A percentile compares a stretch with the other conserved stretches of the same genome.
Evolutionary conservation across 345 rosid genomes (phyloP).

Genomic region (Citrus mangshanensis): DNA sequence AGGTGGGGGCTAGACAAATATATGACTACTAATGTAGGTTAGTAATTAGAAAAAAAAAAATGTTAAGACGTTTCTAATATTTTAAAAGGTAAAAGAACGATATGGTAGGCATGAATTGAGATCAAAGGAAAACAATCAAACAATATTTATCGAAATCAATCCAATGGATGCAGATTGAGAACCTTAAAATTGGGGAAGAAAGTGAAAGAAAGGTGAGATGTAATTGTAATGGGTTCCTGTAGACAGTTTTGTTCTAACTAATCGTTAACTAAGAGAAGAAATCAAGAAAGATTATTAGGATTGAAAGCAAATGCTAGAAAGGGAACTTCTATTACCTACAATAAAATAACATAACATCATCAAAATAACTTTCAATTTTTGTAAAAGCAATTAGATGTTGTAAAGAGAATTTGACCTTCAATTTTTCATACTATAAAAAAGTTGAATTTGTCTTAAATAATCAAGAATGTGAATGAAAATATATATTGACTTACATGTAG

Average conservation of each 20-base stretch:
- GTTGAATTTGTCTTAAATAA: too few species aligned
- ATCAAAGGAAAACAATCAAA: not conserved
- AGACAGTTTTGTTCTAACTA: not conserved
- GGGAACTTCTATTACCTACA: not conserved
- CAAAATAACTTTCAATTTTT: not conserved
- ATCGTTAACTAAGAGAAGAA: not conserved
- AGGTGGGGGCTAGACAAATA: too few species aligned
- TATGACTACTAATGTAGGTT: not conserved
- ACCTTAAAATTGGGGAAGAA: slow-evolving; percentile 2
- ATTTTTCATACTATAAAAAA: too few species aligned
- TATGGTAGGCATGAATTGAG: not conserved
- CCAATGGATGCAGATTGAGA: slow-evolving; percentile 5
- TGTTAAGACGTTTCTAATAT: too few species aligned
- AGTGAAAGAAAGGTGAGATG: not conserved
- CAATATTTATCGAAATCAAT: not conserved
- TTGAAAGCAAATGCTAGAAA: not conserved
- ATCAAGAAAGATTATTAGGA: too few species aligned
- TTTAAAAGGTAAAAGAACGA: not conserved
- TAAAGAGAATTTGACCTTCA: too few species aligned
- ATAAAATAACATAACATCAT: not conserved
- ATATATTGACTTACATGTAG: too few species aligned
- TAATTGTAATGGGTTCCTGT: not conserved
- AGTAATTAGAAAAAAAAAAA: too few species aligned
- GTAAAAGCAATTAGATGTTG: too few species aligned
- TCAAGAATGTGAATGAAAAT: too few species aligned